Percentiles rank a stretch among this genome's conserved stretches.
Evolutionary conservation across 1,139 yeast species (phyloP).

Genomic region (Lodderomyces parapsilosis): DNA sequence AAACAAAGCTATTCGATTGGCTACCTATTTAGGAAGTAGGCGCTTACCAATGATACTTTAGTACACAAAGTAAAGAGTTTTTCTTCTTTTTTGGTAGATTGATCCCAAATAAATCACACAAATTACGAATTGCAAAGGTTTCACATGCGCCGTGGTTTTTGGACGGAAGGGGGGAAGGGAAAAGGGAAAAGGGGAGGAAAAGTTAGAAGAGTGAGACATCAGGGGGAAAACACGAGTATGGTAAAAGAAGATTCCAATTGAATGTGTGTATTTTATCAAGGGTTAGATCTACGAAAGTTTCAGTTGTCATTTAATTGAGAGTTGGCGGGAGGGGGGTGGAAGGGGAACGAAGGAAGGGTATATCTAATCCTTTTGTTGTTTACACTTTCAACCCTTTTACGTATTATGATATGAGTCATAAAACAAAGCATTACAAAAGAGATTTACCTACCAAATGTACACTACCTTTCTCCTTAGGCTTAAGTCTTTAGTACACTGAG

Average conservation of each 20-base stretch:
- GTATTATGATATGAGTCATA: neutral
- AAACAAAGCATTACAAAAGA: neutral
- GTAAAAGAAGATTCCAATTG: too few relatives aligned
- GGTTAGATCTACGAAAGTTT: too few relatives aligned
- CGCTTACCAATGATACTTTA: neutral
- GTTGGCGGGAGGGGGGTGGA: neutral
- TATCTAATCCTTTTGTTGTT: too few relatives aligned
- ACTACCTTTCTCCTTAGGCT: too few relatives aligned
- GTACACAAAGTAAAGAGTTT: neutral
- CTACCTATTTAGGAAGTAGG: neutral
- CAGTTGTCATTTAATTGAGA: neutral
- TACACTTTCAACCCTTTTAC: too few relatives aligned
- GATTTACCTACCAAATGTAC: too few relatives aligned
- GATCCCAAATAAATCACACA: neutral
- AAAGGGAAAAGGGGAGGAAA: neutral
- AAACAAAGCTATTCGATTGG: neutral
- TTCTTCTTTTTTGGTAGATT: neutral
- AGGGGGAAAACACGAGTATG: too few relatives aligned
- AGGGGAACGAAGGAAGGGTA: too few relatives aligned
- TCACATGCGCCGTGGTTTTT: too few relatives aligned
- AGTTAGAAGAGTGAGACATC: too few relatives aligned
- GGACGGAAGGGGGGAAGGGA: neutral
- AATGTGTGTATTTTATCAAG: too few relatives aligned
- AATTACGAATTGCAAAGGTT: neutral
- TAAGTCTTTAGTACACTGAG: too few relatives aligned